Conservation (phyloP, 2,329 filamentous ascomycete genomes). For the Botrytis medusae region DNA sequence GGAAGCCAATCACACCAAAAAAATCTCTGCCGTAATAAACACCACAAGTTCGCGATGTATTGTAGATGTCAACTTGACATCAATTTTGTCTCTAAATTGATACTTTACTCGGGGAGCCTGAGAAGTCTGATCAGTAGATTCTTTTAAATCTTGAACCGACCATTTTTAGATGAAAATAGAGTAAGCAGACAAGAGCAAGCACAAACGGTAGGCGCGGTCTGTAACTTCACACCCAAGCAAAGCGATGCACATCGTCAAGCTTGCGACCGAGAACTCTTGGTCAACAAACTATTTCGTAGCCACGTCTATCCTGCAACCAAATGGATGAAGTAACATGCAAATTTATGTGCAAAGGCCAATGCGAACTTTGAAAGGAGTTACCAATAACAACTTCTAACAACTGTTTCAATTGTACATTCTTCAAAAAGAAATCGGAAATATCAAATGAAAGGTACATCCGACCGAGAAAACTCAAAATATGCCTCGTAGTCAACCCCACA, state of each 20-base stretch:
- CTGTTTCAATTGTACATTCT: neutral
- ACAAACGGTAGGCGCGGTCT: neutral
- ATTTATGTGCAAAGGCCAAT: neutral
- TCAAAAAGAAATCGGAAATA: neutral
- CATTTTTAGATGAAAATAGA: neutral
- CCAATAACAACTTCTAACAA: neutral
- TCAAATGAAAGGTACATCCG: neutral
- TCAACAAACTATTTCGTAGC: neutral
- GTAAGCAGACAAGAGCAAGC: neutral
- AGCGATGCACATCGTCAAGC: neutral
- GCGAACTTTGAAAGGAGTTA: neutral
- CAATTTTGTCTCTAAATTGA: neutral
- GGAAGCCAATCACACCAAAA: too few relatives aligned
- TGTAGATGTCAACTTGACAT: neutral
- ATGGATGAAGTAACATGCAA: neutral
- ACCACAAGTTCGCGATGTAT: neutral
- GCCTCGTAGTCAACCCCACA: slow-evolving; percentile 20
- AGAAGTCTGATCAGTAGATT: neutral
- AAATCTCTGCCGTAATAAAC: too few relatives aligned
- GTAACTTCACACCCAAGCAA: neutral
- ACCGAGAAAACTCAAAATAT: neutral
- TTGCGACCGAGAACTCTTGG: neutral
- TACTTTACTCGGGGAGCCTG: neutral
- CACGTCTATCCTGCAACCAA: neutral
- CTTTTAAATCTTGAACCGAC: neutral